phyloP scores from a whole-genome alignment of 2,329 filamentous ascomycete genomes.

The Pyrenochaeta sp. region DNA sequence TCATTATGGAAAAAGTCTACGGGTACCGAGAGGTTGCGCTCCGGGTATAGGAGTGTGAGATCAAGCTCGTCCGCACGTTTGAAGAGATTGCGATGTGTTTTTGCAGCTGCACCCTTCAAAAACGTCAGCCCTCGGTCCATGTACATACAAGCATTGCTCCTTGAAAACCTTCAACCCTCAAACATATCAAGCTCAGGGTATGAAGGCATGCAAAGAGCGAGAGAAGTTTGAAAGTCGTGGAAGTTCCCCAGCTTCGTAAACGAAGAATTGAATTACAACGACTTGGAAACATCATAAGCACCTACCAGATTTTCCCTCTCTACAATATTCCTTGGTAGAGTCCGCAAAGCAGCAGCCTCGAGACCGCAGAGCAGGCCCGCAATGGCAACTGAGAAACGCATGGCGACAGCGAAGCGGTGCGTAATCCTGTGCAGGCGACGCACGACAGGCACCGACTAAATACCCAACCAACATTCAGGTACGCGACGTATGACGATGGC shows the following conservation, averaged over 20 bases:
- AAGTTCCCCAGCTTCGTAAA: neutral
- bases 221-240: neutral
- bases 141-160: neutral
- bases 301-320: constrained; percentile 37
- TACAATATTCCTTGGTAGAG: constrained; percentile 22
- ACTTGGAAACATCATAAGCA: neutral
- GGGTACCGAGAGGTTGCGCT: constrained; percentile 63
- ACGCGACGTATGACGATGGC: constrained; percentile 20
- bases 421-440: constrained; percentile 7
- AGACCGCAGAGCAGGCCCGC: constrained; percentile 35
- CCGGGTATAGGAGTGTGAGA: constrained; percentile 54
- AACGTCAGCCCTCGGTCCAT: constrained; percentile 4
- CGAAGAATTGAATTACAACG: neutral
- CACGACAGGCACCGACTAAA: constrained; percentile 6
- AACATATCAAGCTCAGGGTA: neutral
- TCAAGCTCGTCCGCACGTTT: constrained; percentile 43
- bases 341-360: constrained; percentile 32
- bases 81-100: constrained; percentile 25
- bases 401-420: constrained; percentile 12
- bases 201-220: neutral
- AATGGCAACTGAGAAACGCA: constrained; percentile 37
- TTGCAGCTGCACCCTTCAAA: constrained; percentile 24
- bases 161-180: neutral
- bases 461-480: constrained; percentile 7
- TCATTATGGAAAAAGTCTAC: constrained; percentile 89